Evolutionary conservation across 2,329 filamentous ascomycete species (phyloP).

Genomic region (Sporothrix pseudoabietina): DNA sequence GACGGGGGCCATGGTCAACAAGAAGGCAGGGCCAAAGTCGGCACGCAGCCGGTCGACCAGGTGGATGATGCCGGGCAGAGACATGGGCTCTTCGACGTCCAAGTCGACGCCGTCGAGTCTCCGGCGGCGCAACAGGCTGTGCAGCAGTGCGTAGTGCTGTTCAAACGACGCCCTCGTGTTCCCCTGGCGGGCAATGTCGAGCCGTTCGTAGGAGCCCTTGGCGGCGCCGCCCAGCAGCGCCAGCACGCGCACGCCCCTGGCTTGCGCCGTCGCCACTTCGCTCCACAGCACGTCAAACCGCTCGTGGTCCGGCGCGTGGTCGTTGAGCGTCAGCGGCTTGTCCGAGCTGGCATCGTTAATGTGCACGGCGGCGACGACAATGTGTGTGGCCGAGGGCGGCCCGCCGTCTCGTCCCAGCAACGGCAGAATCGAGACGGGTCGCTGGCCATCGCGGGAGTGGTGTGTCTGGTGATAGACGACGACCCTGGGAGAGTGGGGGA

Average conservation of each 20-base stretch:
- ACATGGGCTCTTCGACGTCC: conserved; percentile 74
- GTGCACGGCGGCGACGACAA: conserved; percentile 78
- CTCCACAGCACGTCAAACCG: conserved; percentile 69
- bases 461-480: conserved; percentile 49
- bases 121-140: conserved; percentile 59
- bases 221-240: conserved; percentile 82
- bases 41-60: conserved; percentile 65
- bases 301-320: conserved; percentile 65
- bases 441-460: conserved; percentile 43
- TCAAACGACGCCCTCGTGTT: conserved; percentile 59
- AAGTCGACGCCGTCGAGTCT: conserved; percentile 68
- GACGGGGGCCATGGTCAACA: conserved; percentile 78
- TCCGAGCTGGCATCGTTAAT: conserved; percentile 57
- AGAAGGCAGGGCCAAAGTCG: conserved; percentile 67
- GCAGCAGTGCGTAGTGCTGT: conserved; percentile 67
- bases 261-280: conserved; percentile 69
- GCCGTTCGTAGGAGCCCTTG: conserved; percentile 65
- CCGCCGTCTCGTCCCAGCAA: conserved; percentile 39
- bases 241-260: conserved; percentile 70
- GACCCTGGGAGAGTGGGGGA: conserved; percentile 41
- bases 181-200: conserved; percentile 48
- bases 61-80: conserved; percentile 62
- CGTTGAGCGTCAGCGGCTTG: conserved; percentile 67
- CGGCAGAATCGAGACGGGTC: conserved; percentile 47
- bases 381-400: conserved; percentile 58